Base-by-base conservation (phyloP, 805 yeast genomes). In the Saturnispora serradocipensis region DNA sequence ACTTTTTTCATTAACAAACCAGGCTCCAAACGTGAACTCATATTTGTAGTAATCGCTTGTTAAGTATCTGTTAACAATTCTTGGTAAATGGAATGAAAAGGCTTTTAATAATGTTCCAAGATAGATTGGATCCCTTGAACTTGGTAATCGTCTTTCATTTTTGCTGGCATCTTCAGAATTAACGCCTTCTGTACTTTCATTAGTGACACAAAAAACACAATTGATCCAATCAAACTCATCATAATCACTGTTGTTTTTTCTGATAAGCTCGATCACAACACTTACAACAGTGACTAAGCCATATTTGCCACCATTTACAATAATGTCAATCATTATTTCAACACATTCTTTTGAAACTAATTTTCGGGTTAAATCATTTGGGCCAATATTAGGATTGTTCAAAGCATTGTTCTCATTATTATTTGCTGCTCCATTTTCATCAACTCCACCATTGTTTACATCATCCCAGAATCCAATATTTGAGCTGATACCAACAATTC, bases 181-280 rank as follows among this genome's bases (percentile, higher is more conserved):
- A n/a, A 13, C 15, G 13, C 16, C 48, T 2, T 54, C 56, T 18
- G 47, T 56, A 13, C 27, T 27, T 18, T 28, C 35, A 42, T 46
- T 36, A 42, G 49, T 38, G 15, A 52, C 43, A 32, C 42, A 45
- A 25, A 44, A 50, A 39, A 64, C 64, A 15, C 65, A 56, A 24
- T 55, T 59, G 34, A 67, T 60, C 69, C 71, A 66, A 53, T 67
- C 71, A 51, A 68, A 67, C 48, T 66, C 68, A 69, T 93, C 99
- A 67, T 93, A 93, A 65, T 93, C 99, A 0, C 96, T 86, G 65
- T 93, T 93, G 64, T 91, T 91, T 65, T 91, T 91, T 61, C 99
- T 78, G 50, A 93, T 91, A 43, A 91, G 78, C 68, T 91, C 99
- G 56, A 93, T 91, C 30, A 93, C 78, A 40, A 93, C 88, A 8